These are phyloP conservation scores for Hyaloperonospora brassicae DNA, from an alignment of 352 stramenopile species.

Conservation along the genomic window DNA sequence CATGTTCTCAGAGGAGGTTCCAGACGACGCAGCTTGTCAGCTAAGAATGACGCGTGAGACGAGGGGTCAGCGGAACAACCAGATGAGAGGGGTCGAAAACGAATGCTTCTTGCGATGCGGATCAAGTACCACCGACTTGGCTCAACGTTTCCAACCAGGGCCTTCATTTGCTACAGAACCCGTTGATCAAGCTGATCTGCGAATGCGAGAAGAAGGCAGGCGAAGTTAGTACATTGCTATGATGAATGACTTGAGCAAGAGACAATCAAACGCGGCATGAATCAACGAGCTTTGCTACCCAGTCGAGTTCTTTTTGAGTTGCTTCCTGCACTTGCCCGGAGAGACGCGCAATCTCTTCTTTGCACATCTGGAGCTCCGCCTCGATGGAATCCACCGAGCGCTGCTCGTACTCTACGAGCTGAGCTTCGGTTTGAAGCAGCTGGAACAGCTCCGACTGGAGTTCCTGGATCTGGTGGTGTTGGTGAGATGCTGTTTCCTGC, in stretches of 20 bases:
- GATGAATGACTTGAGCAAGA: too few relatives aligned
- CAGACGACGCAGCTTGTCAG: too few relatives aligned
- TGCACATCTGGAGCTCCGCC: conserved; percentile 6
- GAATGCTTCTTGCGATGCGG: too few relatives aligned
- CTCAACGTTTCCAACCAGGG: too few relatives aligned
- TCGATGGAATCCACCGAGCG: conserved; percentile 13
- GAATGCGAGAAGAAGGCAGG: too few relatives aligned
- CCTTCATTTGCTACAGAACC: too few relatives aligned
- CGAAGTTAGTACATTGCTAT: too few relatives aligned
- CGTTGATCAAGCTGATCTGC: too few relatives aligned
- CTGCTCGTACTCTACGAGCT: conserved; percentile 9
- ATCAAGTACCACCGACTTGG: too few relatives aligned
- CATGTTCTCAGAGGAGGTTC: too few relatives aligned
- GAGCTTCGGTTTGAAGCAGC: conserved; percentile 6
- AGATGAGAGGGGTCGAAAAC: too few relatives aligned
- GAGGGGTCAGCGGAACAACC: not conserved
- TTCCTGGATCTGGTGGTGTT: conserved; percentile 7
- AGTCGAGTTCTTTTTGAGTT: conserved; percentile 12
- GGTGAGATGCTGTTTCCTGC: conserved; percentile 9
- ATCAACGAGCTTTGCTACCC: conserved; percentile 5
- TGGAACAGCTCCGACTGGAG: conserved; percentile 14
- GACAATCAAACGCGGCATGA: not conserved
- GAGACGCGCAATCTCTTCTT: conserved; percentile 12
- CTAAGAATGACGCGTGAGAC: too few relatives aligned
- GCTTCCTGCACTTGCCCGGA: conserved; percentile 6